Evolutionary conservation across 2,329 filamentous ascomycete species (phyloP), one percentile per base, ranked within the genome.

Genomic region (Erysiphe pulchra): DNA sequence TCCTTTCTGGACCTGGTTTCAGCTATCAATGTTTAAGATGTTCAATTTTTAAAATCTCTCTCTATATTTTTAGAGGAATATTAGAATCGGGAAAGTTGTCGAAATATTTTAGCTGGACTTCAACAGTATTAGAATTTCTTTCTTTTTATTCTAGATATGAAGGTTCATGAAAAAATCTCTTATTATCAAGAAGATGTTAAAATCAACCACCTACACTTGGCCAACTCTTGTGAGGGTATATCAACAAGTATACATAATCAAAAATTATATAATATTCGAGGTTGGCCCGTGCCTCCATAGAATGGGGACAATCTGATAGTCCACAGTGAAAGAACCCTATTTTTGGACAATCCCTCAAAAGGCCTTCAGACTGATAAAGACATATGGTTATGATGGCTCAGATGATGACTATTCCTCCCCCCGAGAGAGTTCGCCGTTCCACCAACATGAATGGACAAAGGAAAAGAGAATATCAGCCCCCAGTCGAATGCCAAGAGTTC

Each of bases 71-170:
- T 30, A 30, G 28, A 30, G 28, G 28, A 30, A 30, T 30, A 30
- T 10, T 30, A 30, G 28, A 7, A 10, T 10, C 28, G 9, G 28
- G 8, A 30, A 30, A 30, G 28, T 30, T 30, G 7, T 30, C 9
- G 28, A 30, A 30, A 10, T 30, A 30, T 30, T 30, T 10, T 10
- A 30, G 28, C 28, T 30, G 9, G 28, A 30, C 8, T 30, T 30
- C 28, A 30, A 30, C 28, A 30, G 28, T 30, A 10, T 51, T 56
- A 48, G 41, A 45, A 30, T 46, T 48, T 36, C 54, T 51, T 41
- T 51, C 39, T 43, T 11, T 46, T 32, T 16, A 8, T 32, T 28
- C 28, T 14, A 43, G 32, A 31, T 16, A 46, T 44, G 40, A 41
- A 4, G 16, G 9, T 43, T 34, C 43, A 12, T 14, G 24, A 34